These are phyloP conservation scores for Galium porrigens DNA, from an alignment of 305 asterid species.

Conservation along the genomic window DNA sequence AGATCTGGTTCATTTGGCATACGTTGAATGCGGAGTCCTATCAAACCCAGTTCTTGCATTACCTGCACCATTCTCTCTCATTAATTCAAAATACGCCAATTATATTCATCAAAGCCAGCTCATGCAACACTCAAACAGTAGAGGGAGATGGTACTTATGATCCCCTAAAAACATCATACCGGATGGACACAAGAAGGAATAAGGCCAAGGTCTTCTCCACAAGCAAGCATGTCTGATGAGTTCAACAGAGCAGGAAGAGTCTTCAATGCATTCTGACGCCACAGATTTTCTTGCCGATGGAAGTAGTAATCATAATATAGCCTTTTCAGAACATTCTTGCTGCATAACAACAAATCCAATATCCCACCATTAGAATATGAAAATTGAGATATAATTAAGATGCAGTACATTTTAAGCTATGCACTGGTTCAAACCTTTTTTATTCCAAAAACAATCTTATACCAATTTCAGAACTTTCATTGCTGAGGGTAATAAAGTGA, in stretches of 20 bases:
- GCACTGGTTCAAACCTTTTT: not conserved
- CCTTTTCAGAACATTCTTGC: constrained; percentile 64
- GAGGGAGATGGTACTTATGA: not conserved
- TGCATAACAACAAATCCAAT: constrained; percentile 25
- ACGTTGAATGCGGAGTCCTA: constrained; percentile 91
- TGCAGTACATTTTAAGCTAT: not conserved
- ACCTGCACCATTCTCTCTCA: constrained; percentile 42
- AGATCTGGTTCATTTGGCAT: constrained; percentile 77
- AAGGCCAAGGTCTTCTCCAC: constrained; percentile 97
- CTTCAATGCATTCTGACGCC: constrained; percentile 86
- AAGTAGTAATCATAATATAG: constrained; percentile 85
- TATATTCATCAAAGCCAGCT: not conserved
- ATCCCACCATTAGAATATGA: not conserved
- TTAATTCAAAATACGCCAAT: not conserved
- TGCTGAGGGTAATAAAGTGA: not conserved
- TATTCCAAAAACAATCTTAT: too few species aligned
- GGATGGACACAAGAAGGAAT: constrained; percentile 95
- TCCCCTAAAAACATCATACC: constrained; percentile 31
- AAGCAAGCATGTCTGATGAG: constrained; percentile 97
- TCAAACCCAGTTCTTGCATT: constrained; percentile 83
- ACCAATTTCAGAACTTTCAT: not conserved
- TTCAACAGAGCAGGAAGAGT: constrained; percentile 83
- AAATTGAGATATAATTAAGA: not conserved
- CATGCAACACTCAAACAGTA: not conserved
- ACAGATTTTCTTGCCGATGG: constrained; percentile 74